phyloP scores from a whole-genome alignment of 225 moss, liverwort and hornwort species.

The Neckera pumila region DNA sequence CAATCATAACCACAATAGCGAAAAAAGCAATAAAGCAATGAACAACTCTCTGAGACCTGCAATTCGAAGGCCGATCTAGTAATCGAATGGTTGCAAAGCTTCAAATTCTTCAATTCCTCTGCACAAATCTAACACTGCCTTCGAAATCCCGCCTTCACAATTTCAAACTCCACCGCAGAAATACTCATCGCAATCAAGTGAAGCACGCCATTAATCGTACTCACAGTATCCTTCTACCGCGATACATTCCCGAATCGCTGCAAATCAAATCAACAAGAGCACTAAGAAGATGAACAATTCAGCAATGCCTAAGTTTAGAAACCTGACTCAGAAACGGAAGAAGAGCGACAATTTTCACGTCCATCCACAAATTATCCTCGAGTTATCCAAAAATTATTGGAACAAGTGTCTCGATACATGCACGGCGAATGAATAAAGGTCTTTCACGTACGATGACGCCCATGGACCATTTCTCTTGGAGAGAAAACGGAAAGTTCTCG shows the following conservation, averaged over 20 bases:
- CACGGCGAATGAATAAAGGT: neutral
- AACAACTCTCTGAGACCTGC: neutral
- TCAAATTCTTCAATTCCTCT: neutral
- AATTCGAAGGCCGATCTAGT: neutral
- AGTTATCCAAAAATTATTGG: neutral
- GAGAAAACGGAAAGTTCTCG: neutral
- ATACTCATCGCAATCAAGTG: neutral
- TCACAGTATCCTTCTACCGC: neutral
- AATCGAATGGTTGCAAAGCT: neutral
- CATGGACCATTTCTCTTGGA: neutral
- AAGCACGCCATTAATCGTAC: neutral
- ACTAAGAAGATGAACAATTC: neutral
- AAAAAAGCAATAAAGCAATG: neutral
- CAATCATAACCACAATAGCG: neutral
- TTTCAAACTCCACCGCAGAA: neutral
- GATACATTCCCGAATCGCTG: neutral
- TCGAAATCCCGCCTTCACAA: neutral
- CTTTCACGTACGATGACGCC: neutral
- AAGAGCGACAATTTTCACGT: neutral
- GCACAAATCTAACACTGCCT: neutral
- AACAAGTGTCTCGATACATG: neutral
- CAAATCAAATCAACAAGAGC: neutral
- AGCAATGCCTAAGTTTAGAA: neutral
- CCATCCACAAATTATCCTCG: conserved; percentile 3
- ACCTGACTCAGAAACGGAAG: neutral